Evolutionary conservation across 768 basidiomycete species (phyloP).

Genomic region (Collybia nuda): DNA sequence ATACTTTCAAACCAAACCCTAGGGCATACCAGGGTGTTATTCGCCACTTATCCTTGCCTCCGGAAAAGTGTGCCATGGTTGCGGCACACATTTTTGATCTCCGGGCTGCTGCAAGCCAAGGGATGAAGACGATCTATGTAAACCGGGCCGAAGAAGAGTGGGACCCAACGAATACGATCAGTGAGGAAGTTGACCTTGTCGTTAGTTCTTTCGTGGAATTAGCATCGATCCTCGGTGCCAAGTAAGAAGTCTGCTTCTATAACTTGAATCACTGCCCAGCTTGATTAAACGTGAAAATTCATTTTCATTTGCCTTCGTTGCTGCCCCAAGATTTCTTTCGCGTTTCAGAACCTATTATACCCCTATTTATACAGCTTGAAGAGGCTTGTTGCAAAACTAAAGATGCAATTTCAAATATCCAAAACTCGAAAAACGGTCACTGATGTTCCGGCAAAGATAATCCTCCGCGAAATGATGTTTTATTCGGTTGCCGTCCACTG

Average conservation of each 20-base stretch:
- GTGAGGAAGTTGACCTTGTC: slow-evolving; percentile 60
- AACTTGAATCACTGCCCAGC: no score
- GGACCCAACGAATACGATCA: slow-evolving; percentile 23
- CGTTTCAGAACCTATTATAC: no score
- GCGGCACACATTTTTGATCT: slow-evolving; percentile 63
- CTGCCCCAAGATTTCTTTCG: no score
- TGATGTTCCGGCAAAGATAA: no score
- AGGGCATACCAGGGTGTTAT: slow-evolving; percentile 50
- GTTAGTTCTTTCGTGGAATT: slow-evolving; percentile 52
- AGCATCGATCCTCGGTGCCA: slow-evolving; percentile 23
- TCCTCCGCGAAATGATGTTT: no score
- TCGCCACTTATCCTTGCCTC: slow-evolving; percentile 47
- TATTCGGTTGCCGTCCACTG: no score
- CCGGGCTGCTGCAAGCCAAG: slow-evolving; percentile 47
- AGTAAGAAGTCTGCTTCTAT: not conserved
- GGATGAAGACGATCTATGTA: slow-evolving; percentile 62
- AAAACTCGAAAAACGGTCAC: no score
- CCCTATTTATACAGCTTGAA: no score
- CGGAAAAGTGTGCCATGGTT: slow-evolving; percentile 59
- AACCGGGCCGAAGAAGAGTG: slow-evolving; percentile 48
- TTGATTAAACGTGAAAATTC: no score
- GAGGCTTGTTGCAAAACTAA: no score
- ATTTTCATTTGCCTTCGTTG: no score
- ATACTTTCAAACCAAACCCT: slow-evolving; percentile 62
- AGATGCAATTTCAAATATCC: no score